Evolutionary conservation across 257 asterid species (phyloP).

Genomic region (Solanum rostratum): DNA sequence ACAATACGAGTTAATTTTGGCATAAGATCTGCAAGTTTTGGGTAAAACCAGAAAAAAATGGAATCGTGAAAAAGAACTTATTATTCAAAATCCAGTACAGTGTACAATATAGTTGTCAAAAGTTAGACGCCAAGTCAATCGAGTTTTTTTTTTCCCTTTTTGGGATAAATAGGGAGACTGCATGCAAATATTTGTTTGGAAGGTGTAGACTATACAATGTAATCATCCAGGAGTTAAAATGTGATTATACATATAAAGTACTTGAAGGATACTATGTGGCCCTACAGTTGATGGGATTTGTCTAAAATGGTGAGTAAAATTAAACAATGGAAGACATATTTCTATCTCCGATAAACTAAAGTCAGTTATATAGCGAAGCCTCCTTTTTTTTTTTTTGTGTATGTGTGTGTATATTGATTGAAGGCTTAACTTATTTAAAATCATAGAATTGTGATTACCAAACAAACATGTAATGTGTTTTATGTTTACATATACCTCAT

Average conservation of each 20-base stretch:
- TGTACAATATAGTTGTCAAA: neutral
- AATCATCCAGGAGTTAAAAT: neutral
- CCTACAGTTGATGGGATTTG: neutral
- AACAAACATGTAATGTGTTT: too few species aligned
- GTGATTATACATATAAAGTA: neutral
- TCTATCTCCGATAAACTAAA: too few species aligned
- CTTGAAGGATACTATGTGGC: neutral
- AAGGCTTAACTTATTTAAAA: too few species aligned
- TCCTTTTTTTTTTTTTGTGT: too few species aligned
- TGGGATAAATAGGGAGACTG: neutral
- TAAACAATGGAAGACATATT: neutral
- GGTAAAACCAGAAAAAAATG: constrained; percentile 28
- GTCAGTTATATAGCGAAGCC: too few species aligned
- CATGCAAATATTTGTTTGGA: neutral
- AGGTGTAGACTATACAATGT: neutral
- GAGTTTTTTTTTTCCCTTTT: too few species aligned
- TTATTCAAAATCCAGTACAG: neutral
- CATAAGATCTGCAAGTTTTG: constrained; percentile 55
- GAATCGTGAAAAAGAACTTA: constrained; percentile 4
- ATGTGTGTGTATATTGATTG: too few species aligned
- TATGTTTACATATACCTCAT: too few species aligned
- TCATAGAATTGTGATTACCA: too few species aligned
- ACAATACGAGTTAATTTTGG: constrained; percentile 57
- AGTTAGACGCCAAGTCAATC: neutral
- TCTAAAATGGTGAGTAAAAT: neutral